phyloP scores from a whole-genome alignment of 2,329 filamentous ascomycete species.

The Colletotrichum sp. region DNA sequence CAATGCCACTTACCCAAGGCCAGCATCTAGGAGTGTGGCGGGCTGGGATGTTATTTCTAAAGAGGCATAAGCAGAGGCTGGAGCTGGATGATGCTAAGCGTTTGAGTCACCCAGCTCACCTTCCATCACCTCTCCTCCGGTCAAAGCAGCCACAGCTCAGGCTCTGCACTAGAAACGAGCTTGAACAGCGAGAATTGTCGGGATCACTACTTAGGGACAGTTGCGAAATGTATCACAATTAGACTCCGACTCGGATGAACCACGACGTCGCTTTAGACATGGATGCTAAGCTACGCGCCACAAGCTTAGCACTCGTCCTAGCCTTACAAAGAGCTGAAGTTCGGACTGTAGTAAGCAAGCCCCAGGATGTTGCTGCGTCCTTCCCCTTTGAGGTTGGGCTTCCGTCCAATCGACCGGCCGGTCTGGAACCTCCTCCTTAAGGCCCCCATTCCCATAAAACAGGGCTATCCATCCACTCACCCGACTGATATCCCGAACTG shows the following conservation, averaged over 20 bases:
- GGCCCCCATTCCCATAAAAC: background rate
- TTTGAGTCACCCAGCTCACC: too few relatives aligned
- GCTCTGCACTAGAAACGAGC: too few relatives aligned
- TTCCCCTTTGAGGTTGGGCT: background rate
- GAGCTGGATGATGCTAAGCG: too few relatives aligned
- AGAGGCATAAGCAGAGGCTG: too few relatives aligned
- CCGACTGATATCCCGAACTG: background rate
- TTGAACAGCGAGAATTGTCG: too few relatives aligned
- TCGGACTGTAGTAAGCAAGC: background rate
- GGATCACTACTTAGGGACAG: fast-evolving
- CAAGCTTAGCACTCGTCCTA: background rate
- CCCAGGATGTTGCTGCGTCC: background rate
- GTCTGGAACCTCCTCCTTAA: background rate
- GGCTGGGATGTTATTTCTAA: fast-evolving
- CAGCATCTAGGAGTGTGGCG: fast-evolving
- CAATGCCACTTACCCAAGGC: fast-evolving
- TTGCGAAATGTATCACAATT: background rate
- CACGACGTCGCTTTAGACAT: background rate
- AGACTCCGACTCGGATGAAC: background rate
- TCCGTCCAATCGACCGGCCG: background rate
- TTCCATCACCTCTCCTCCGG: too few relatives aligned
- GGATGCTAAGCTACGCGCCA: background rate
- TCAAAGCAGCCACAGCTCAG: too few relatives aligned
- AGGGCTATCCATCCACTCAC: background rate
- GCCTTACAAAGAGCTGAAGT: background rate